Evolutionary conservation across 441 rosid genomes (phyloP).

Genomic region (Theobroma grandiflorum): DNA sequence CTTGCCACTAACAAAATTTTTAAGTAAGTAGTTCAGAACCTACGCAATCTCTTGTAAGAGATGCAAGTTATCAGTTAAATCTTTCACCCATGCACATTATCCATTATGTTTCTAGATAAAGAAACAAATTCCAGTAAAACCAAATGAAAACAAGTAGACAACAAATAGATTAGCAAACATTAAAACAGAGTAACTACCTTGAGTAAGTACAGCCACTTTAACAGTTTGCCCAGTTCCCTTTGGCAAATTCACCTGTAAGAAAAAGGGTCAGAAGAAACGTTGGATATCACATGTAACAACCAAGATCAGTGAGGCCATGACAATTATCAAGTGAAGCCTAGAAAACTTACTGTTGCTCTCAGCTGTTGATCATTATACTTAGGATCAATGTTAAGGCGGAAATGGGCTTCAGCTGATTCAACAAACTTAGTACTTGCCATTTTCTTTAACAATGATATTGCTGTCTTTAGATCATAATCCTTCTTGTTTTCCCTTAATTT

Average conservation of each 20-base stretch:
- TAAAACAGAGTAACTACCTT: conserved; percentile 60
- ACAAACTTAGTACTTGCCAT: conserved; percentile 80
- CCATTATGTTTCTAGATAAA: background rate
- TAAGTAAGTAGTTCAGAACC: background rate
- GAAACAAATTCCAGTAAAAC: background rate
- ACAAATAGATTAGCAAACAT: background rate
- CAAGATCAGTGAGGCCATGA: background rate
- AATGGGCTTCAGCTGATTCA: conserved; percentile 98
- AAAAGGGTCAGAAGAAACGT: conserved; percentile 6
- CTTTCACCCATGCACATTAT: too few species aligned
- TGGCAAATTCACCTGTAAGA: conserved; percentile 85
- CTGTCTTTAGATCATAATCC: conserved; percentile 79
- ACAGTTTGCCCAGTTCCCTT: conserved; percentile 96
- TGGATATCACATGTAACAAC: background rate
- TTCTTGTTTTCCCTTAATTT: conserved; percentile 86
- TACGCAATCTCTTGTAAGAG: background rate
- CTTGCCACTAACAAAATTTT: background rate
- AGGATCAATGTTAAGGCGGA: conserved; percentile 96
- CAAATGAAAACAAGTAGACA: background rate
- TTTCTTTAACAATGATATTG: conserved; percentile 84
- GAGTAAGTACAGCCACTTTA: conserved; percentile 96
- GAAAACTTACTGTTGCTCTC: conserved; percentile 81
- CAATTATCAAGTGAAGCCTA: conserved; percentile 5
- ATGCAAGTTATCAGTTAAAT: background rate
- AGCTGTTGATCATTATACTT: conserved; percentile 98